These are phyloP conservation scores for Lactifluus piperatus DNA, from an alignment of 768 basidiomycete genomes.

Conservation along the genomic window DNA sequence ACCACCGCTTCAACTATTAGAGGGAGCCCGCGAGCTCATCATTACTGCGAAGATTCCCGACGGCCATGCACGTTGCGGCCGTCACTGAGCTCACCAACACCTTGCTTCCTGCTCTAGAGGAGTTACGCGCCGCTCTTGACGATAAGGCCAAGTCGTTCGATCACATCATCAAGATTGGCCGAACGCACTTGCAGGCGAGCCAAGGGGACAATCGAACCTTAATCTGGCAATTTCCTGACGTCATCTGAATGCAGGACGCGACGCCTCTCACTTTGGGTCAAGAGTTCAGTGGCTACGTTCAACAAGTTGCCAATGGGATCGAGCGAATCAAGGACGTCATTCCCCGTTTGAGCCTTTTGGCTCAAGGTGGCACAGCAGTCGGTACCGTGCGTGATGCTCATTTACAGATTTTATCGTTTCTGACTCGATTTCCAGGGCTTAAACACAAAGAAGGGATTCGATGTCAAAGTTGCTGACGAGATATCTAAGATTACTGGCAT, in stretches of 20 bases:
- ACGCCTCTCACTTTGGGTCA: constrained; percentile 96
- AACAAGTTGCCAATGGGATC: constrained; percentile 88
- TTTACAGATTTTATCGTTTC: background rate
- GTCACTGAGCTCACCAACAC: constrained; percentile 76
- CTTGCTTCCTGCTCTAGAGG: constrained; percentile 78
- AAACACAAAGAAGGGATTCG: constrained; percentile 96
- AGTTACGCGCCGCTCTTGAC: constrained; percentile 77
- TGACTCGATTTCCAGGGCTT: constrained; percentile 52
- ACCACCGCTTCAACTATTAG: background rate
- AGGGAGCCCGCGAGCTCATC: background rate
- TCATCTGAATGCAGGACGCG: constrained; percentile 57
- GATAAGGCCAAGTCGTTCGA: constrained; percentile 78
- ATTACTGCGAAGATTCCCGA: constrained; percentile 74
- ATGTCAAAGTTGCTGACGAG: constrained; percentile 86
- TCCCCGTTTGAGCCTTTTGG: constrained; percentile 80
- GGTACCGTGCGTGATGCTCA: constrained; percentile 66
- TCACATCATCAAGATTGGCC: constrained; percentile 95
- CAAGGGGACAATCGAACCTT: background rate
- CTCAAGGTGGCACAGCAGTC: constrained; percentile 97
- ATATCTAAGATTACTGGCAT: constrained; percentile 87
- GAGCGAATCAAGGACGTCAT: constrained; percentile 72
- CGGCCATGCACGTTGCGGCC: constrained; percentile 97
- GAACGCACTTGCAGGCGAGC: constrained; percentile 82
- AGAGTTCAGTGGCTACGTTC: constrained; percentile 97
- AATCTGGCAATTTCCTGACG: background rate